Evolutionary conservation across 139 green algal species (phyloP).

Genomic region (Eudorina sp.): DNA sequence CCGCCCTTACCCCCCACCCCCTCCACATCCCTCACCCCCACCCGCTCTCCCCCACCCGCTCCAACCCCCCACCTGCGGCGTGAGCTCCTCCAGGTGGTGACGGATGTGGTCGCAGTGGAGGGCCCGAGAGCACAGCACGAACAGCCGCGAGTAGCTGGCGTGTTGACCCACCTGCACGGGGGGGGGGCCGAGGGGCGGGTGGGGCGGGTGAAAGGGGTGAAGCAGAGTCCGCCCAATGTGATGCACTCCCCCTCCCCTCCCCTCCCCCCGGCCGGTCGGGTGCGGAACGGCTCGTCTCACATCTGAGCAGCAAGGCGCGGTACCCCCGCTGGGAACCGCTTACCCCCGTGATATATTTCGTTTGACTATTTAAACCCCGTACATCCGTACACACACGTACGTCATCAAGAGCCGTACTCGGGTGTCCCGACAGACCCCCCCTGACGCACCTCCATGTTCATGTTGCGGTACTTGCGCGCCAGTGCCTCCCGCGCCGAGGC

Average conservation of each 20-base stretch:
- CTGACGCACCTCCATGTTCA: slow-evolving; percentile 79
- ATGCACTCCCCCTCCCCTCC: too few relatives aligned
- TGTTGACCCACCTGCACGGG: slow-evolving; percentile 77
- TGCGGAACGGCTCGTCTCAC: too few relatives aligned
- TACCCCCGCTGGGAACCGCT: too few relatives aligned
- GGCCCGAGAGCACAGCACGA: slow-evolving; percentile 61
- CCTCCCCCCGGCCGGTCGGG: too few relatives aligned
- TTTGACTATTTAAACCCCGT: too few relatives aligned
- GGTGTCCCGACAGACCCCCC: too few relatives aligned
- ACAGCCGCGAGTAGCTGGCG: slow-evolving; percentile 83
- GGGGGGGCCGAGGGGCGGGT: neutral
- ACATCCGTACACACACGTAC: too few relatives aligned
- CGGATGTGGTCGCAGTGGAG: slow-evolving; percentile 61
- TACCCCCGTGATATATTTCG: too few relatives aligned
- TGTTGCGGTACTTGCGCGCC: slow-evolving; percentile 86
- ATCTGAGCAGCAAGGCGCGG: too few relatives aligned
- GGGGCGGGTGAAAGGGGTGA: too few relatives aligned
- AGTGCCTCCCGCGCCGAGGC: slow-evolving; percentile 79
- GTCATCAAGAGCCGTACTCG: too few relatives aligned
- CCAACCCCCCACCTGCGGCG: slow-evolving; percentile 10
- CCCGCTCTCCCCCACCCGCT: neutral
- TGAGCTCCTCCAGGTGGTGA: slow-evolving; percentile 53
- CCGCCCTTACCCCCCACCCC: neutral
- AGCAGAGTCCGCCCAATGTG: neutral
- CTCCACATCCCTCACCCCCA: neutral